Evolutionary conservation across 2,329 filamentous ascomycete species (phyloP).

Genomic region (Volutella citrinella): DNA sequence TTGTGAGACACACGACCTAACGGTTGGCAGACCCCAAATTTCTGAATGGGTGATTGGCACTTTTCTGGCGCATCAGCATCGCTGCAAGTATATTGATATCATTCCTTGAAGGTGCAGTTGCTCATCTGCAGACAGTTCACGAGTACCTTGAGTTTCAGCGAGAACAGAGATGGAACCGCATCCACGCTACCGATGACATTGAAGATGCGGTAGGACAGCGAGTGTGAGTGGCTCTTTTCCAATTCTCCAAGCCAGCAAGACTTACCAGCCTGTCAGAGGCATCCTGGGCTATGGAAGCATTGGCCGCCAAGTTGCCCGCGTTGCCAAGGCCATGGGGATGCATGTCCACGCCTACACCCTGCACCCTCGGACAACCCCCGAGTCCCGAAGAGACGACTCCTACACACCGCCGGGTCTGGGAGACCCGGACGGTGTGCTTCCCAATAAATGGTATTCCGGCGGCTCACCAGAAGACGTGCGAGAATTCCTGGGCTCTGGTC

Average conservation of each 20-base stretch:
- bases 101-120: too few species aligned
- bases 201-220: slow-evolving; percentile 46
- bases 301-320: slow-evolving; percentile 50
- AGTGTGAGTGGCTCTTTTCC: too few species aligned
- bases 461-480: slow-evolving; percentile 41
- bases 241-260: too few species aligned
- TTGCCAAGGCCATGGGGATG: slow-evolving; percentile 66
- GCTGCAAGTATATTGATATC: slow-evolving; percentile 42
- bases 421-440: slow-evolving; percentile 48
- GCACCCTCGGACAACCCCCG: slow-evolving; percentile 62
- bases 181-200: slow-evolving; percentile 20
- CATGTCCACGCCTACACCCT: slow-evolving; percentile 74
- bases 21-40: slow-evolving; percentile 53
- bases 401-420: slow-evolving; percentile 68
- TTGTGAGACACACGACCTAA: too few species aligned
- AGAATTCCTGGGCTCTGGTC: slow-evolving; percentile 46
- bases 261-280: slow-evolving; percentile 30
- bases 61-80: slow-evolving; percentile 47
- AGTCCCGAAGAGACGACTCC: slow-evolving; percentile 59
- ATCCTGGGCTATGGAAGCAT: slow-evolving; percentile 55
- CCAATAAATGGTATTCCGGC: slow-evolving; percentile 50
- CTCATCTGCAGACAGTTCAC: too few species aligned
- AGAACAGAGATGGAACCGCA: slow-evolving; percentile 41
- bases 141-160: slow-evolving; percentile 43
- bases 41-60: slow-evolving; percentile 55